A percentile compares a stretch with the other conserved stretches of the same genome.
Conservation (phyloP, 2,329 filamentous ascomycete species). For the Cyphellophora europaea region DNA sequence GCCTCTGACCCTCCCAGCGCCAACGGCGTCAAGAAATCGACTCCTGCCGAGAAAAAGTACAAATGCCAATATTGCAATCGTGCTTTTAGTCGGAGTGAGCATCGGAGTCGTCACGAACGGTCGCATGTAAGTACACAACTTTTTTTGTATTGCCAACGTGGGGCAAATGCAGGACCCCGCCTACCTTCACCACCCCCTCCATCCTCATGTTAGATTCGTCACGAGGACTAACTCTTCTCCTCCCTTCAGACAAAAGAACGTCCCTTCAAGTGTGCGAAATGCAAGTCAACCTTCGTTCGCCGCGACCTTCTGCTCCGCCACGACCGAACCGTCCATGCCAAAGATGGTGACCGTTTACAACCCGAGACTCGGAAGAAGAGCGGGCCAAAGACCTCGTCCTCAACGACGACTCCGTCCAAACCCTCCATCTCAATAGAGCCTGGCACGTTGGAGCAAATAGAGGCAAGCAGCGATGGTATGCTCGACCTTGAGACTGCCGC, state of each 20-base stretch:
- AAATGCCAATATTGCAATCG: conserved; percentile 98
- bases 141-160: conserved; percentile 17
- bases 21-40: conserved; percentile 56
- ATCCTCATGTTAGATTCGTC: conserved; percentile 3
- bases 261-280: conserved; percentile 98
- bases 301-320: conserved; percentile 93
- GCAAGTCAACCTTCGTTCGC: conserved; percentile 94
- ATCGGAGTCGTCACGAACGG: conserved; percentile 91
- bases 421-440: conserved; percentile 72
- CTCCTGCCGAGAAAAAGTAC: conserved; percentile 93
- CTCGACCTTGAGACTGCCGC: conserved; percentile 96
- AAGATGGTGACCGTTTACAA: conserved; percentile 89
- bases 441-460: conserved; percentile 82
- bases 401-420: conserved; percentile 52
- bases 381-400: conserved; percentile 55
- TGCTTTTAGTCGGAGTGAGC: conserved; percentile 94
- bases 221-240: conserved; percentile 8
- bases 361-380: conserved; percentile 23
- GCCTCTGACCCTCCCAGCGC: conserved; percentile 19
- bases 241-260: conserved; percentile 88
- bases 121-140: conserved; percentile 70
- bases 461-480: conserved; percentile 79
- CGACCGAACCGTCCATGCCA: conserved; percentile 96
- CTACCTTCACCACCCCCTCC: conserved; percentile 4
- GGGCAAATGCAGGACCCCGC: conserved; percentile 15